Percentiles rank a stretch among this genome's conserved stretches.
These are phyloP conservation scores for Paxillus involutus DNA, from an alignment of 768 basidiomycete genomes.

Conservation along the genomic window DNA sequence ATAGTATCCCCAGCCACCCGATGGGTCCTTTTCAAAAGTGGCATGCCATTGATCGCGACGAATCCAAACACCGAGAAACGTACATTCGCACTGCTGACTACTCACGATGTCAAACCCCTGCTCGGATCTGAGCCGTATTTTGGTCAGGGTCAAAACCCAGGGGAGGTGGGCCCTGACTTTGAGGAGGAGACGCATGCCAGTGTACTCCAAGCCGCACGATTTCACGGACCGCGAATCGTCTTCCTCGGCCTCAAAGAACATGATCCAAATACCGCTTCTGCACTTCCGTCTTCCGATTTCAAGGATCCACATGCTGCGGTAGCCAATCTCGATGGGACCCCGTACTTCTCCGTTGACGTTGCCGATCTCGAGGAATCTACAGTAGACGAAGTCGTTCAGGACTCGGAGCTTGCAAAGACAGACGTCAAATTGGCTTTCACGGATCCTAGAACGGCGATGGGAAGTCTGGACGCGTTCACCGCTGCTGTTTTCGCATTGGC, in stretches of 20 bases:
- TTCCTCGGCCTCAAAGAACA: slow-evolving; percentile 81
- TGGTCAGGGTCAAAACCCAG: slow-evolving; percentile 58
- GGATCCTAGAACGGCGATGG: slow-evolving; percentile 62
- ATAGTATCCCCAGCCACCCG: slow-evolving; percentile 55
- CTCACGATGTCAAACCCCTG: slow-evolving; percentile 58
- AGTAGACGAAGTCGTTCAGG: slow-evolving; percentile 43
- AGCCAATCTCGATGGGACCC: slow-evolving; percentile 69
- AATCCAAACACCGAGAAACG: slow-evolving; percentile 31
- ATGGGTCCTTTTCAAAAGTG: slow-evolving; percentile 79
- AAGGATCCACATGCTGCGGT: slow-evolving; percentile 53
- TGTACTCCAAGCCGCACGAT: slow-evolving; percentile 53
- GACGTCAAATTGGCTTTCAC: slow-evolving; percentile 53
- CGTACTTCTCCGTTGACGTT: slow-evolving; percentile 85
- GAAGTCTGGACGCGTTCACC: slow-evolving; percentile 57
- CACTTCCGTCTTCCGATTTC: slow-evolving; percentile 68
- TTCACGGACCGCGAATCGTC: slow-evolving; percentile 60
- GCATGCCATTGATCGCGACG: slow-evolving; percentile 61
- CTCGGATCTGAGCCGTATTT: slow-evolving; percentile 72
- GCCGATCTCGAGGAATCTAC: slow-evolving; percentile 46
- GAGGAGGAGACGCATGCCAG: slow-evolving; percentile 21
- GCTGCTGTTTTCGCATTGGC: slow-evolving; percentile 79
- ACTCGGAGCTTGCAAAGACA: slow-evolving; percentile 34
- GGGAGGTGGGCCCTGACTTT: slow-evolving; percentile 19
- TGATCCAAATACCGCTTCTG: slow-evolving; percentile 40
- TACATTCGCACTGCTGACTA: slow-evolving; percentile 54